Evolutionary conservation across 1,284 basidiomycete species (phyloP).

Genomic region (Trametes sp.): DNA sequence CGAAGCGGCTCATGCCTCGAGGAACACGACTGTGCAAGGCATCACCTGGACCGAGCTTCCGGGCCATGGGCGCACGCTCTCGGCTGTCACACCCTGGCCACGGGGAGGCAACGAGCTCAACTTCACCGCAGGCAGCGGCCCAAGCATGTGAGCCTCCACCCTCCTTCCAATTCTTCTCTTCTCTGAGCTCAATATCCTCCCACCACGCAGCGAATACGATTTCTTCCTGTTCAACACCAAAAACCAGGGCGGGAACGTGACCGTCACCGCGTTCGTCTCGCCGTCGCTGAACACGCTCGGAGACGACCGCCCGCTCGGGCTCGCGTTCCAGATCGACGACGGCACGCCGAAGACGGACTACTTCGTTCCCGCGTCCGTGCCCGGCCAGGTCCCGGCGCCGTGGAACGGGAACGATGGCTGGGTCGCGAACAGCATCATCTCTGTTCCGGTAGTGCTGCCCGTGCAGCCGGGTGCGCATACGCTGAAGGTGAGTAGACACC

Average conservation of each 20-base stretch:
- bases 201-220: constrained; percentile 54
- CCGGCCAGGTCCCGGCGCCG: constrained; percentile 56
- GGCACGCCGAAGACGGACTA: constrained; percentile 52
- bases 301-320: constrained; percentile 57
- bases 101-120: constrained; percentile 58
- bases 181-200: neutral
- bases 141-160: constrained; percentile 55
- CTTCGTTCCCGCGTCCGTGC: constrained; percentile 58
- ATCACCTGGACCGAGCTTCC: constrained; percentile 67
- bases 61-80: constrained; percentile 64
- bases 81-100: constrained; percentile 71
- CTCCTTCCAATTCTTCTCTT: neutral
- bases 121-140: constrained; percentile 68
- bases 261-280: constrained; percentile 60
- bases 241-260: constrained; percentile 51
- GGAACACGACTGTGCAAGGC: constrained; percentile 61
- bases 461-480: constrained; percentile 62
- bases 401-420: constrained; percentile 62
- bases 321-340: constrained; percentile 65
- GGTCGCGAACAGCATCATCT: constrained; percentile 60
- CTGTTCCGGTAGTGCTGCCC: constrained; percentile 43
- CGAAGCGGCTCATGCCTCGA: constrained; percentile 65
- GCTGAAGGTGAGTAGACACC: constrained; percentile 51
- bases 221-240: constrained; percentile 68
- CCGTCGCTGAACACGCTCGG: constrained; percentile 68